These are phyloP conservation scores for Chlorella vulgaris DNA, from an alignment of 139 green algal species.

Conservation along the genomic window DNA sequence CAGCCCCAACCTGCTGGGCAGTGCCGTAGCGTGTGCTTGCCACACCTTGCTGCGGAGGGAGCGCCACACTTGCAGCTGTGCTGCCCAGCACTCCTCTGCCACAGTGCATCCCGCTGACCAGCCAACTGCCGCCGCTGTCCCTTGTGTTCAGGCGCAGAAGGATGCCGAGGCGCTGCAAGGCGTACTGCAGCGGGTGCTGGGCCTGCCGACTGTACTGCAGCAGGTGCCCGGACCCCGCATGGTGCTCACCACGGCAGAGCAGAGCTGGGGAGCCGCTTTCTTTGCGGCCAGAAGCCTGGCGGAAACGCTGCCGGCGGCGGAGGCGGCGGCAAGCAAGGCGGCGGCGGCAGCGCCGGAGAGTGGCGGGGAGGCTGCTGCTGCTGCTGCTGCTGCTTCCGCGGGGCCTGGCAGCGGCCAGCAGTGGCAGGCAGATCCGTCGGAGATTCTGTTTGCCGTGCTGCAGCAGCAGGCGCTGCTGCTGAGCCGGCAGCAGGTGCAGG, in stretches of 20 bases:
- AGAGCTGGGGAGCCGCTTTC: constrained; percentile 16
- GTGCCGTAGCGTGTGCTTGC: no score
- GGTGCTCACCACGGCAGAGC: not conserved
- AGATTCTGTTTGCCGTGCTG: constrained; percentile 11
- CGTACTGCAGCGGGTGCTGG: not conserved
- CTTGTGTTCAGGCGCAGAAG: not conserved
- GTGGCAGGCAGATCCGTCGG: not conserved
- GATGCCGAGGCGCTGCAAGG: not conserved
- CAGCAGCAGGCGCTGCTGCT: constrained; percentile 21
- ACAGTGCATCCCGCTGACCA: no score
- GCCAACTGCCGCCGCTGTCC: no score
- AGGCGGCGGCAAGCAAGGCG: not conserved
- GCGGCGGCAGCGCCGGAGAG: not conserved
- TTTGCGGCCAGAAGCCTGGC: constrained; percentile 10
- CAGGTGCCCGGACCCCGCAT: not conserved
- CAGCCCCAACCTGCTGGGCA: no score
- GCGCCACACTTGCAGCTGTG: no score
- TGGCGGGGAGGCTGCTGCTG: not conserved
- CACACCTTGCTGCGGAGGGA: no score
- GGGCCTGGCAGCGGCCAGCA: not conserved
- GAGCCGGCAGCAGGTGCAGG: constrained; percentile 3
- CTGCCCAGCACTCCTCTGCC: no score
- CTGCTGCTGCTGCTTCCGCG: not conserved
- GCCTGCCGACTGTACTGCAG: not conserved
- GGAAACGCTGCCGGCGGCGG: not conserved